Conservation (phyloP, 78 protist species). For the Corallochytrium limacisporum region DNA sequence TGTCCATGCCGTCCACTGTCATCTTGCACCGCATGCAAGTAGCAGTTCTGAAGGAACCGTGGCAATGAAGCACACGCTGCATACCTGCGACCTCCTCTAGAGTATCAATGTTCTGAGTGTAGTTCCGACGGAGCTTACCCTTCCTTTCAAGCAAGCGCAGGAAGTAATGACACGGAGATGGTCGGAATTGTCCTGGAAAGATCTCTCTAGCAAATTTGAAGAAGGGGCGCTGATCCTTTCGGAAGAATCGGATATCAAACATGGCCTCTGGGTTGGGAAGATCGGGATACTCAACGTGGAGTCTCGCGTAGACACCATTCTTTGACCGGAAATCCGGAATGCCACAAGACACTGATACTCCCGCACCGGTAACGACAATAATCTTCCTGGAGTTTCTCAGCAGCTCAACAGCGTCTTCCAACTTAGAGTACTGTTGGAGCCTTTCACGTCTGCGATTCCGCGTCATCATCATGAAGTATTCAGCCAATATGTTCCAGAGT, state of each 20-base stretch:
- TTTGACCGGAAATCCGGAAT: conserved; percentile 27
- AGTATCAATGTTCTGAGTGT: conserved; percentile 39
- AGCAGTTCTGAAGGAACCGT: conserved; percentile 10
- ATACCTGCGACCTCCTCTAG: conserved; percentile 26
- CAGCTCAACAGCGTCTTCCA: too few relatives aligned
- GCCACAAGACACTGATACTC: conserved; percentile 17
- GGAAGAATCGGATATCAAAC: conserved; percentile 21
- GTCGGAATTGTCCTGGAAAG: conserved; percentile 1
- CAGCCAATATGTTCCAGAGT: too few relatives aligned
- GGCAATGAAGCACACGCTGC: neutral
- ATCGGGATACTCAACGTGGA: neutral
- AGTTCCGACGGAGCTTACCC: conserved; percentile 13
- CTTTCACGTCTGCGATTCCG: too few relatives aligned
- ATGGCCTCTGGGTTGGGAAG: conserved; percentile 11
- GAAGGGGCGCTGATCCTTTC: neutral
- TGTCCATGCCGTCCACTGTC: neutral
- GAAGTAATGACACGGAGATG: conserved; percentile 24
- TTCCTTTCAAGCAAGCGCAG: neutral
- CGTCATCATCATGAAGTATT: too few relatives aligned
- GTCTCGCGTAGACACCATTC: neutral
- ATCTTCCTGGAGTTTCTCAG: neutral
- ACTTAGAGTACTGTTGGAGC: too few relatives aligned
- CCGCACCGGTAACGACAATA: conserved; percentile 22
- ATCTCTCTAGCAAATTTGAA: neutral
- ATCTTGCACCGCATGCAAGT: conserved; percentile 5